Percentiles rank a stretch among this genome's conserved stretches.
These are phyloP conservation scores for Glycyrrhiza uralensis DNA, from an alignment of 306 rosid species.

Conservation along the genomic window DNA sequence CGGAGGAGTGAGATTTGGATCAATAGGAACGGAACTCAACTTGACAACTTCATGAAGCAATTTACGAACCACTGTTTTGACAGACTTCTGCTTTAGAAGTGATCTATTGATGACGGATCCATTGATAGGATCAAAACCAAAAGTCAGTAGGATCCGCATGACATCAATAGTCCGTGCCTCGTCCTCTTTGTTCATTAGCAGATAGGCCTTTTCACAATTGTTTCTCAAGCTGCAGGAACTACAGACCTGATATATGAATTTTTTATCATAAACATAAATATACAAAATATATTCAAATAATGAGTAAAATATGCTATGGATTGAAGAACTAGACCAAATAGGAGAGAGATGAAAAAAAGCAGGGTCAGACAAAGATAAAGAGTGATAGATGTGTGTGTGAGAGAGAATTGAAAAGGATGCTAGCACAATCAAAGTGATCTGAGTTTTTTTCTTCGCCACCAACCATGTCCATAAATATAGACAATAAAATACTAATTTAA, in stretches of 20 bases:
- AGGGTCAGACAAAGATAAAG: background rate
- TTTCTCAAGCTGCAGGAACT: constrained; percentile 98
- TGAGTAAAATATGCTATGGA: background rate
- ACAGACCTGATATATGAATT: constrained; percentile 72
- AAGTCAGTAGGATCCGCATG: constrained; percentile 74
- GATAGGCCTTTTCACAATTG: constrained; percentile 78
- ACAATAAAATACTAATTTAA: background rate
- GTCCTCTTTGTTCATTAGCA: constrained; percentile 83
- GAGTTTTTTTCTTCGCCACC: background rate
- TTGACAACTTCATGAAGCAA: constrained; percentile 90
- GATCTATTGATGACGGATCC: constrained; percentile 56
- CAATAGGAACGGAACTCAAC: constrained; percentile 92
- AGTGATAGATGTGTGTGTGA: background rate
- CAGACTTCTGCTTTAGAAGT: constrained; percentile 71
- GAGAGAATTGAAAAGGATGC: background rate
- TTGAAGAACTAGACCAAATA: constrained; percentile 6
- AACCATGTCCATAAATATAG: background rate
- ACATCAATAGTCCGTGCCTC: constrained; percentile 86
- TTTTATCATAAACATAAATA: constrained; percentile 30
- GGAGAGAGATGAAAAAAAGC: background rate
- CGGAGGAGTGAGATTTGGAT: constrained; percentile 89
- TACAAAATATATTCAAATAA: background rate
- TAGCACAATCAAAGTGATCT: background rate
- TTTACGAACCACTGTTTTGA: constrained; percentile 80
- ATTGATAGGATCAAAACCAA: constrained; percentile 77